A percentile compares a stretch with the other conserved stretches of the same genome.
Evolutionary conservation across 2,329 filamentous ascomycete genomes (phyloP).

Genomic region (Hypoxylon sp.): DNA sequence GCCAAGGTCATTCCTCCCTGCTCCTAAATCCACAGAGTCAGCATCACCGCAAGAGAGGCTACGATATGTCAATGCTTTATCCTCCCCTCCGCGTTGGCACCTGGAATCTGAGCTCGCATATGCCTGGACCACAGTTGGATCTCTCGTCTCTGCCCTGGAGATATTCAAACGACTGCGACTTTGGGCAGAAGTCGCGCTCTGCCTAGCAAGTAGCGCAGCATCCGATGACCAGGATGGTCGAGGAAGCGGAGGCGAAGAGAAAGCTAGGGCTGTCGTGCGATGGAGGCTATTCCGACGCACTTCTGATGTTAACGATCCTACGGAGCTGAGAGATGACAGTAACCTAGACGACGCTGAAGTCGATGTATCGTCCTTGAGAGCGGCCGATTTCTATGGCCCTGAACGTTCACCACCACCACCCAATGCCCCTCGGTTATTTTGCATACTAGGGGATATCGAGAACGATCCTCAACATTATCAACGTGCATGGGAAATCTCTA

Average conservation of each 20-base stretch:
- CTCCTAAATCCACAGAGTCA: constrained; percentile 79
- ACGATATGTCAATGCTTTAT: constrained; percentile 85
- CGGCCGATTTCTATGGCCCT: constrained; percentile 68
- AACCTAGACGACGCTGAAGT: constrained; percentile 66
- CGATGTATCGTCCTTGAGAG: constrained; percentile 69
- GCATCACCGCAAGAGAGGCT: constrained; percentile 83
- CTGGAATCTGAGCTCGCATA: constrained; percentile 93
- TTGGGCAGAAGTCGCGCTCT: constrained; percentile 95
- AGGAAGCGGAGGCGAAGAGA: constrained; percentile 76
- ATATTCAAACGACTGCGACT: constrained; percentile 95
- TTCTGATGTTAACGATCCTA: constrained; percentile 46
- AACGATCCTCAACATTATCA: constrained; percentile 80
- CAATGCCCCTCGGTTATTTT: constrained; percentile 89
- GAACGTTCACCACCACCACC: constrained; percentile 78
- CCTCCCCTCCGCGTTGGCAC: constrained; percentile 90
- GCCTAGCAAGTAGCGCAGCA: constrained; percentile 74
- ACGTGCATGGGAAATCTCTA: constrained; percentile 89
- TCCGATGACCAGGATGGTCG: constrained; percentile 70
- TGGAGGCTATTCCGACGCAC: constrained; percentile 82
- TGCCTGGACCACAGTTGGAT: constrained; percentile 91
- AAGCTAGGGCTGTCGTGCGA: constrained; percentile 81
- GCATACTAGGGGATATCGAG: constrained; percentile 92
- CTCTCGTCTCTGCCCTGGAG: constrained; percentile 88
- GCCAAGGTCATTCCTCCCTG: constrained; percentile 84
- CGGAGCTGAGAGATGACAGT: constrained; percentile 52